phyloP scores from a whole-genome alignment of 1,139 yeast species.

The Meyerozyma smithsonii region DNA sequence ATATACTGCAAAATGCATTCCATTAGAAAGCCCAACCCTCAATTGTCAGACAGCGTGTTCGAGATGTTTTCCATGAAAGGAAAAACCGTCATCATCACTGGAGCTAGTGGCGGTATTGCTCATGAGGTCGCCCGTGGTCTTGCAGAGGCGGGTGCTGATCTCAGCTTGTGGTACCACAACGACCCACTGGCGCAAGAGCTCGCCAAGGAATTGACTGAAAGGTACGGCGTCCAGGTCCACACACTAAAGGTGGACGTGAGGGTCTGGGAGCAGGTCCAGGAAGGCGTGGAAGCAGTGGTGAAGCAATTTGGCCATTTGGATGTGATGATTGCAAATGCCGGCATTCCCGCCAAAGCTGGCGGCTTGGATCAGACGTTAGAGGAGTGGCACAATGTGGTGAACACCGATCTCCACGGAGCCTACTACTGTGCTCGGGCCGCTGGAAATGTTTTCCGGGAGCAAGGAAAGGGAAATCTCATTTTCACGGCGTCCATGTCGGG shows the following conservation, averaged over 20 bases:
- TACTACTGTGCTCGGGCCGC: constrained; percentile 8
- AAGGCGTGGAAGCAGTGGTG: background rate
- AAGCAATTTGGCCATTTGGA: constrained; percentile 7
- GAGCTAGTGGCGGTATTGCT: constrained; percentile 86
- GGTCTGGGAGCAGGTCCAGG: constrained; percentile 4
- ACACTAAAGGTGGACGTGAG: constrained; percentile 6
- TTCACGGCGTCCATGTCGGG: constrained; percentile 8
- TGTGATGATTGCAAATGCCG: constrained; percentile 8
- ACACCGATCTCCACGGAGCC: constrained; percentile 6
- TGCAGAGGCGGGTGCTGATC: constrained; percentile 89
- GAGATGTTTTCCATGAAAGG: constrained; percentile 69
- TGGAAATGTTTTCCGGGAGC: constrained; percentile 5
- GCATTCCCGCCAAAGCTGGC: constrained; percentile 6
- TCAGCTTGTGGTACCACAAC: constrained; percentile 60
- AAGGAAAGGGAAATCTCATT: constrained; percentile 5
- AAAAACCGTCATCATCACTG: constrained; percentile 84
- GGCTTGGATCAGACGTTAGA: constrained; percentile 4
- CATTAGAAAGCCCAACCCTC: constrained; percentile 7
- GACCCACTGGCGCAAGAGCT: constrained; percentile 41
- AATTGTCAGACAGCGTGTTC: constrained; percentile 26
- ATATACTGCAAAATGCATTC: background rate
- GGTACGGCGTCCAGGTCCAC: constrained; percentile 14
- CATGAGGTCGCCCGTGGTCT: constrained; percentile 78
- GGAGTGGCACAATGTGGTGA: constrained; percentile 5
- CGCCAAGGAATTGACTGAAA: constrained; percentile 54